Percentiles rank a stretch among this genome's conserved stretches.
phyloP scores from a whole-genome alignment of 331 rosid genomes.

The Cucumis variabilis region DNA sequence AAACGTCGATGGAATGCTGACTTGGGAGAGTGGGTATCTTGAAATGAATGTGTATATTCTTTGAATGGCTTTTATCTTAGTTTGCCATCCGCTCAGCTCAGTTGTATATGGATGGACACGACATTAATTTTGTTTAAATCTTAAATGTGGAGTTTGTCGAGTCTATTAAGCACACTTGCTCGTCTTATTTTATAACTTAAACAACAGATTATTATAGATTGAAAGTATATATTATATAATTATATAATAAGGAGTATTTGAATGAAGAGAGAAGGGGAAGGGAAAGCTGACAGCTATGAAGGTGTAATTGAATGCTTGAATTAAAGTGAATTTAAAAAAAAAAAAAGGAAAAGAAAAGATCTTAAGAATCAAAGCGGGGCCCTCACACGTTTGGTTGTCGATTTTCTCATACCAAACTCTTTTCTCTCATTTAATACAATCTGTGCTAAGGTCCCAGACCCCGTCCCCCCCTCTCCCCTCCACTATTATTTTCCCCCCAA shows the following conservation, averaged over 20 bases:
- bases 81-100: neutral
- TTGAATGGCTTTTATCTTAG: neutral
- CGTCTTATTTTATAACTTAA: neutral
- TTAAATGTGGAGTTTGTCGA: neutral
- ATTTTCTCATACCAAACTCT: neutral
- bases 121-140: neutral
- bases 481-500: too few species aligned
- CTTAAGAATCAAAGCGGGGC: neutral
- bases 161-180: too few species aligned
- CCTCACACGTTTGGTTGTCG: neutral
- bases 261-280: too few species aligned
- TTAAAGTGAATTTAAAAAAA: neutral
- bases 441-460: neutral
- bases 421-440: neutral
- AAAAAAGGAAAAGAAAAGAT: neutral
- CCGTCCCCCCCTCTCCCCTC: neutral
- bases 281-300: neutral
- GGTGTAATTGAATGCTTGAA: neutral
- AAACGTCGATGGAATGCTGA: slow-evolving; percentile 22
- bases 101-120: neutral
- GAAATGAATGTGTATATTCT: slow-evolving; percentile 26
- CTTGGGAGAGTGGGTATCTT: slow-evolving; percentile 26
- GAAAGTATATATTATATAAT: too few species aligned
- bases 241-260: too few species aligned
- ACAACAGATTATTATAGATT: too few species aligned